Evolutionary conservation across 768 basidiomycete genomes (phyloP).

Genomic region (Rhodotorula paludigena): DNA sequence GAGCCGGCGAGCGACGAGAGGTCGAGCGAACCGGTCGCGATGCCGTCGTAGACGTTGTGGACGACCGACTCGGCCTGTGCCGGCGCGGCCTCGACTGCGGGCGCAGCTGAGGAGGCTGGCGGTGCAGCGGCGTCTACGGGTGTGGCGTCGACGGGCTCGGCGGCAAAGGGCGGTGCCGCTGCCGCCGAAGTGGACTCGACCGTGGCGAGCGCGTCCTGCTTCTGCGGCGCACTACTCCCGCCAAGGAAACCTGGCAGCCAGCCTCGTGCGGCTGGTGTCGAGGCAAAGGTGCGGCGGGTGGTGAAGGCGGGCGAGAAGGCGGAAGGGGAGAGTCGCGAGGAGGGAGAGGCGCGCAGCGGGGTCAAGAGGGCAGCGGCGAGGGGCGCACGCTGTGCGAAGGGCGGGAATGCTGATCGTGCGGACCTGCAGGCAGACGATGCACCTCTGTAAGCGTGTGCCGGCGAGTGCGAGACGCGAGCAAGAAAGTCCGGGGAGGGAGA

Average conservation of each 20-base stretch:
- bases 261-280: neutral
- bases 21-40: constrained; percentile 36
- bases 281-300: neutral
- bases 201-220: too few relatives aligned
- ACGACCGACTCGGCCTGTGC: neutral
- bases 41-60: constrained; percentile 23
- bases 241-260: neutral
- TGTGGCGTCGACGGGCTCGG: neutral
- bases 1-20: constrained; percentile 32
- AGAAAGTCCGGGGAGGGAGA: neutral
- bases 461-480: too few relatives aligned
- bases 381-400: neutral
- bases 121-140: neutral
- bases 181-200: neutral
- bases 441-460: too few relatives aligned
- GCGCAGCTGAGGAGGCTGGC: neutral
- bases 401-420: too few relatives aligned
- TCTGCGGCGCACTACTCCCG: too few relatives aligned
- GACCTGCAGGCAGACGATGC: neutral
- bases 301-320: neutral
- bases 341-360: neutral
- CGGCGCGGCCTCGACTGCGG: neutral
- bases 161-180: neutral
- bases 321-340: neutral
- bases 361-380: neutral